Evolutionary conservation across 371 early-diverging fungal species (phyloP).

Genomic region (Actinomortierella ambigua): DNA sequence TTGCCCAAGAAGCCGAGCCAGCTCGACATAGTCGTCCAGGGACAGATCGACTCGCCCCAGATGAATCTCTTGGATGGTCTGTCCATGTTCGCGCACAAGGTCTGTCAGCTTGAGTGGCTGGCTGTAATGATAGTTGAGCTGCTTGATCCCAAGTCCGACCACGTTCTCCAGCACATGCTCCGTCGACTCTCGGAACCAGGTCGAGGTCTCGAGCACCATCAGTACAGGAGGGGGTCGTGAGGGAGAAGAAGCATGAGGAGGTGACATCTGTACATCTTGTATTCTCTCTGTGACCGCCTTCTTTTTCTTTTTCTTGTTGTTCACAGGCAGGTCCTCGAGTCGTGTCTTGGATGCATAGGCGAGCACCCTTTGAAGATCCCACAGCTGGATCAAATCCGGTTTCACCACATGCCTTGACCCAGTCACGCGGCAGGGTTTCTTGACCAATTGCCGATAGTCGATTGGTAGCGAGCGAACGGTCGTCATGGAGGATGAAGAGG

Average conservation of each 20-base stretch:
- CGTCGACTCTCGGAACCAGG: constrained; percentile 12
- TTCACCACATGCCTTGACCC: constrained; percentile 8
- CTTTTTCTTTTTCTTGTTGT: too few species aligned
- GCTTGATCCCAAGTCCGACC: constrained; percentile 16
- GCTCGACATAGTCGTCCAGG: constrained; percentile 11
- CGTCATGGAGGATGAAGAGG: too few species aligned
- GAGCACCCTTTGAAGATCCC: constrained; percentile 27
- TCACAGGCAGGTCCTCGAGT: too few species aligned
- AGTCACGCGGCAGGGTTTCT: constrained; percentile 35
- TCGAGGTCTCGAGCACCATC: constrained; percentile 15
- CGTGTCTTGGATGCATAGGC: too few species aligned
- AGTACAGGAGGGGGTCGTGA: constrained; percentile 22
- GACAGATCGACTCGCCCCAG: constrained; percentile 12
- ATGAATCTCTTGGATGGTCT: constrained; percentile 4
- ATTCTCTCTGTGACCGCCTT: too few species aligned
- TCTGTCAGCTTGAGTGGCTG: constrained; percentile 9
- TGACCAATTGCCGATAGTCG: constrained; percentile 29
- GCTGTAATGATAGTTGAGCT: constrained; percentile 20
- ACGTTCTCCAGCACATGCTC: constrained; percentile 20
- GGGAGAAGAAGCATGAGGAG: too few species aligned
- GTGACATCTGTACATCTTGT: too few species aligned
- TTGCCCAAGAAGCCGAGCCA: constrained; percentile 15
- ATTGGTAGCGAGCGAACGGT: constrained; percentile 14
- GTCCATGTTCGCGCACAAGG: constrained; percentile 10
- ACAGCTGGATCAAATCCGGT: constrained; percentile 25